phyloP scores from a whole-genome alignment of 2,329 filamentous ascomycete species.

The Helicocarpus griseus region DNA sequence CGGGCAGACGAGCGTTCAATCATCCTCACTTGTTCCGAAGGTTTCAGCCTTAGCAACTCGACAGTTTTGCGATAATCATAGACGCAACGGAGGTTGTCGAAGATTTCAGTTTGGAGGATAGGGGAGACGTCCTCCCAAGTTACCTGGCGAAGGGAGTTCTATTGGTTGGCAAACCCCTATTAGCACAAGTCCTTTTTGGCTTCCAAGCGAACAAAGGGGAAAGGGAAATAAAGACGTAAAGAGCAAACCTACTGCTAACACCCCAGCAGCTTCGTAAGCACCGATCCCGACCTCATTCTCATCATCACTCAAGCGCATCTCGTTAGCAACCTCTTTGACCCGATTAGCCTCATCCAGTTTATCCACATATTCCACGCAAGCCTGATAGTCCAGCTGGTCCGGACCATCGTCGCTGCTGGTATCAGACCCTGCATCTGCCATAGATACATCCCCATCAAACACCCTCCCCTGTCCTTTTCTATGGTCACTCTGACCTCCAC shows the following conservation, averaged over 20 bases:
- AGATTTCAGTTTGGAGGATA: slow-evolving; percentile 27
- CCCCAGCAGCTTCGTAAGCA: not conserved
- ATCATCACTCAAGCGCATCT: not conserved
- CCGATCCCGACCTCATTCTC: not conserved
- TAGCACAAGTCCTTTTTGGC: not conserved
- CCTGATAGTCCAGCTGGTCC: not conserved
- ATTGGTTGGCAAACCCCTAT: not conserved
- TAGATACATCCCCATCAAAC: not conserved
- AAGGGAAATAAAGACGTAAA: not conserved
- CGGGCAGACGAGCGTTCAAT: slow-evolving; percentile 12
- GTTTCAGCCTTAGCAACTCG: slow-evolving; percentile 18
- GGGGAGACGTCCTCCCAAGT: slow-evolving; percentile 25
- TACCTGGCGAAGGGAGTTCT: slow-evolving; percentile 9
- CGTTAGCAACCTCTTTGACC: not conserved
- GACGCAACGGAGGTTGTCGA: slow-evolving; percentile 21
- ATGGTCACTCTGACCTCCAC: too few species aligned
- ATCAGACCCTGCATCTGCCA: not conserved
- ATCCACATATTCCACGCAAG: not conserved
- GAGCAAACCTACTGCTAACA: not conserved
- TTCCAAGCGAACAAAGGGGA: too few species aligned
- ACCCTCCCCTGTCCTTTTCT: too few species aligned
- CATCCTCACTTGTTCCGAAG: slow-evolving; percentile 16
- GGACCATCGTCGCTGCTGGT: not conserved
- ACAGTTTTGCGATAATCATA: slow-evolving; percentile 16
- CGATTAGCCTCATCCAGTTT: not conserved